Evolutionary conservation across 2,329 filamentous ascomycete species (phyloP).

Genomic region (Cercospora zeina): DNA sequence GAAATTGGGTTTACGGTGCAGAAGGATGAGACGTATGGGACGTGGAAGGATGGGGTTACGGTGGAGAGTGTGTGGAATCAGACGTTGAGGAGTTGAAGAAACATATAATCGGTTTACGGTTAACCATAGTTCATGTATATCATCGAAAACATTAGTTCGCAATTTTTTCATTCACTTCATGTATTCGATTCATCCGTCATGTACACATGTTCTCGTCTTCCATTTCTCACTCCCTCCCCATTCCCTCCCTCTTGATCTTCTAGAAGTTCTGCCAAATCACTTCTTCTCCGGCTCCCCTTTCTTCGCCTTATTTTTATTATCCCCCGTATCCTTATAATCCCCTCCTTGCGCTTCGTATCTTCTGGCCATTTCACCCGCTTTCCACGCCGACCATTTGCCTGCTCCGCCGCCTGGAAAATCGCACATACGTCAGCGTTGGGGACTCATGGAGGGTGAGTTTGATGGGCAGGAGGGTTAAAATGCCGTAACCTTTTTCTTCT

Average conservation of each 20-base stretch:
- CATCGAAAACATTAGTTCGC: too few relatives aligned
- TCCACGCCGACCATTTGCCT: slow-evolving; percentile 39
- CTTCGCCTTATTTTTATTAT: slow-evolving; percentile 33
- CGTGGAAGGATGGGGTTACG: slow-evolving; percentile 51
- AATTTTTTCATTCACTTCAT: too few relatives aligned
- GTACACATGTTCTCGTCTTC: not conserved
- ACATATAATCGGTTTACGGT: not conserved
- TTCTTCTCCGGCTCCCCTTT: slow-evolving; percentile 41
- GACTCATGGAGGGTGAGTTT: not conserved
- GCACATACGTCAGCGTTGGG: too few relatives aligned
- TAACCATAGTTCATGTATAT: too few relatives aligned
- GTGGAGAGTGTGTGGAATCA: slow-evolving; percentile 57
- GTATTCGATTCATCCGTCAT: not conserved
- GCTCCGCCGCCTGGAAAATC: slow-evolving; percentile 34
- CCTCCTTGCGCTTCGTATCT: slow-evolving; percentile 39
- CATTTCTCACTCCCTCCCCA: too few relatives aligned
- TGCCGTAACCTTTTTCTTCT: slow-evolving; percentile 36
- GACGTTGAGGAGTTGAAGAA: slow-evolving; percentile 29
- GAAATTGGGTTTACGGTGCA: slow-evolving; percentile 51
- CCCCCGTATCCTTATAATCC: slow-evolving; percentile 38
- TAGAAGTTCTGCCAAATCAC: slow-evolving; percentile 14
- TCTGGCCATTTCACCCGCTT: slow-evolving; percentile 37
- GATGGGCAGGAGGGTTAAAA: too few relatives aligned
- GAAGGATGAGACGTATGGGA: slow-evolving; percentile 47
- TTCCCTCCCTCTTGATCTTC: too few relatives aligned